Base-by-base conservation (phyloP, 2,329 filamentous ascomycete genomes). In the Phialophora expanda region DNA sequence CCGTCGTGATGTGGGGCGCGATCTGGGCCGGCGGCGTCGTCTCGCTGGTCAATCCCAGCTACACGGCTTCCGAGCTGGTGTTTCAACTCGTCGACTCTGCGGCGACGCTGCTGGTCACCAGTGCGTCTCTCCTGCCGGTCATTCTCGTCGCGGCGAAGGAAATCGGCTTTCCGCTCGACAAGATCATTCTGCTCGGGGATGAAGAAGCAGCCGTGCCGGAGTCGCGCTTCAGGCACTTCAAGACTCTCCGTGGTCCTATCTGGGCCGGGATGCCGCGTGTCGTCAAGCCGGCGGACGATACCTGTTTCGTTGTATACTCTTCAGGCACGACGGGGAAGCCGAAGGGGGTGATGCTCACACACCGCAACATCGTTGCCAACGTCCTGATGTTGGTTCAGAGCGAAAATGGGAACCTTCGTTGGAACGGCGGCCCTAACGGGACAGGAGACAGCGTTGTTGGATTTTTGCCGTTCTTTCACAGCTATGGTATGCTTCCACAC, bases 381-480 rank as follows among this genome's bases (percentile, higher is more conserved):
- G 22, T 59, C 2, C 7, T 55, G 46, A 30, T 38, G 60, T 34
- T 56, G 26, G 53, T 78, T 97, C 74, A 78, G 32, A 79, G 83
- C 4, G 89, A 91, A 62, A 80, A 78, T 1, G 81, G 79, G 0
- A 81, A 86, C 46, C 76, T 90, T 58, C 80, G 78, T 28, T 85
- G 86, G 75, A 80, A 84, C 44, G 86, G 87, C 4, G 84, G 85
- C 0, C 74, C 81, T 1, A 85, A 86, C 73, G 87, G 86, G 11
- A 82, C 86, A 63, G 85, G 87, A 0, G 93, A 96, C 74, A 86
- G 85, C 64, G 80, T 94, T 26, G 77, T 97, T 4, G 91, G 90
- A 1, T 89, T 96, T 64, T 77, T 96, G 11, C 93, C 93, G 0
- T 95, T 97, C 76, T 97, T 92, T 78, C 93, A 97, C 75, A 93